Conservation (phyloP, 1,139 yeast genomes). For the Geotrichum reessii region DNA sequence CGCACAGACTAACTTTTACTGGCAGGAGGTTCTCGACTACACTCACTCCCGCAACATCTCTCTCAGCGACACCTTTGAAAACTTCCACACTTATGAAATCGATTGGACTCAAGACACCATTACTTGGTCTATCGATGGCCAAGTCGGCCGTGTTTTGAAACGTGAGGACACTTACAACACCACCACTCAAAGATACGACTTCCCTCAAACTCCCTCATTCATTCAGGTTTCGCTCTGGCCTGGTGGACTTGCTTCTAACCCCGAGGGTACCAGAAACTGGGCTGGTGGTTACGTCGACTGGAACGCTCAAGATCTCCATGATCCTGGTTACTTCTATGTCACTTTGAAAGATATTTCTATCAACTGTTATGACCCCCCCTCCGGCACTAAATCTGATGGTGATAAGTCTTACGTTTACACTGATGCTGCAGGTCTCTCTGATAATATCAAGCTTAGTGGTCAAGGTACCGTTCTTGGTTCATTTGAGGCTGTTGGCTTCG, state of each 20-base stretch:
- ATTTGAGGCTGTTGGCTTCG: constrained; percentile 57
- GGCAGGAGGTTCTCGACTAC: constrained; percentile 66
- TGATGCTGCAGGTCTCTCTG: constrained; percentile 43
- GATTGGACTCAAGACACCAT: constrained; percentile 78
- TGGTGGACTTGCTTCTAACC: constrained; percentile 64
- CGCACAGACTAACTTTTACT: constrained; percentile 74
- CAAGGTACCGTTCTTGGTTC: constrained; percentile 56
- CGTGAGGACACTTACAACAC: constrained; percentile 63
- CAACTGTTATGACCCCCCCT: constrained; percentile 67
- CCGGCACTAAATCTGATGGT: constrained; percentile 43
- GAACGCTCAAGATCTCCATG: constrained; percentile 64
- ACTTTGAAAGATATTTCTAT: constrained; percentile 55
- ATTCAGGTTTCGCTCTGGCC: constrained; percentile 91
- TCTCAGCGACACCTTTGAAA: constrained; percentile 50
- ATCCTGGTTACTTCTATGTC: constrained; percentile 75
- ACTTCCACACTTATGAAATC: constrained; percentile 70
- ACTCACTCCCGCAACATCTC: constrained; percentile 50
- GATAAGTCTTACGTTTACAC: constrained; percentile 55
- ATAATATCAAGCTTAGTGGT: constrained; percentile 53
- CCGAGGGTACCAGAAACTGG: constrained; percentile 81
- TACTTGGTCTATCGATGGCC: constrained; percentile 72
- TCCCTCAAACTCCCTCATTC: constrained; percentile 90
- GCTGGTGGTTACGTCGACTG: constrained; percentile 89
- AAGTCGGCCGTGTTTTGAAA: constrained; percentile 57
- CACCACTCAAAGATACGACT: constrained; percentile 53